Evolutionary conservation across 805 yeast genomes (phyloP), one percentile per base, ranked within the genome.

Genomic region (Lachancea quebecensis): DNA sequence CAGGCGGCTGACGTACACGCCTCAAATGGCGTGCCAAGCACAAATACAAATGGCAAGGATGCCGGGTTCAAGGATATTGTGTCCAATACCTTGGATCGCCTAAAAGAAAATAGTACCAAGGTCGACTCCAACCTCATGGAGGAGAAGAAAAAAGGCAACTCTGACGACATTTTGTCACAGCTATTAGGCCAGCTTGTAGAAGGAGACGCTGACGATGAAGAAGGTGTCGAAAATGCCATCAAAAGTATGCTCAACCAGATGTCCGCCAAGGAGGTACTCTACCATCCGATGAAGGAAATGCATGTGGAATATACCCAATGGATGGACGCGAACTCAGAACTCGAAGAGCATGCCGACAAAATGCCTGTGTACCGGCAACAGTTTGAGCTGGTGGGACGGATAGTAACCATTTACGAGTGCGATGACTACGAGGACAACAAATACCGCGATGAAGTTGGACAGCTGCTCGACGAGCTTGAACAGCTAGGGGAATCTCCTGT

Each of bases 251-350:
- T 91, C 56, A 82, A 79, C 50, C 91, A 89, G 59, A 73, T 91
- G 61, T 78, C 93, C 7, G 79, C 93, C 4, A 91, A 89, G 58
- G 90, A 82, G 46, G 85, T 90, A 16, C 71, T 91, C 33, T 90
- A 86, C 59, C 95, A 84, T 54, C 96, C 98, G 2, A 74, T 91
- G 66, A 84, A 82, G 57, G 95, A 88, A 49, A 72, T 90, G 60
- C 78, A 81, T 51, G 66, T 70, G 10, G 86, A 85, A 58, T 87
- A 81, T 60, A 85, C 88, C 2, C 73, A 64, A 25, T 91, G 86
- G 82, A 70, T 91, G 50, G 65, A 67, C 38, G 76, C 74, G 39
- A 73, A 84, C 50, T 68, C 69, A 42, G 73, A 69, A 8, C 60
- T 58, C 9, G 58, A 62, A 12, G 59, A 79, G 21, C 45, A 70